A percentile compares a stretch with the other conserved stretches of the same genome.
Evolutionary conservation across 2,329 filamentous ascomycete genomes (phyloP).

Genomic region (Biscogniauxia mediterranea): DNA sequence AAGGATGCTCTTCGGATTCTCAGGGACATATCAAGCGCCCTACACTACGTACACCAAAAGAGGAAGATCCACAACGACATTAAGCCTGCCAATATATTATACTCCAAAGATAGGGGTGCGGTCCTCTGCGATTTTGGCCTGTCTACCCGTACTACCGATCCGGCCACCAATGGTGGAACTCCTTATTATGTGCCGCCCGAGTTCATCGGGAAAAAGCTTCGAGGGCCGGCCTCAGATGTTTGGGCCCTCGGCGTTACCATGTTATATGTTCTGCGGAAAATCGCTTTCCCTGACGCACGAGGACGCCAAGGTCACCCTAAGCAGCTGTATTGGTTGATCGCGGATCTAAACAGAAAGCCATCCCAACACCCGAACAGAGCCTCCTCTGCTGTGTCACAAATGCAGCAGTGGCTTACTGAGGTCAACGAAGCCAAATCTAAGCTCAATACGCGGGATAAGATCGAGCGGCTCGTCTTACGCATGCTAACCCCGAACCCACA

Average conservation of each 20-base stretch:
- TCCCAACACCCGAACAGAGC: conserved; percentile 21
- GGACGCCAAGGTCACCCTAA: conserved; percentile 46
- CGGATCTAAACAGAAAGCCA: conserved; percentile 48
- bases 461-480: conserved; percentile 51
- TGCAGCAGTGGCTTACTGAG: conserved; percentile 57
- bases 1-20: conserved; percentile 52
- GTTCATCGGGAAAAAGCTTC: conserved; percentile 54
- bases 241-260: conserved; percentile 61
- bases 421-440: conserved; percentile 47
- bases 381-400: conserved; percentile 45
- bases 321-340: conserved; percentile 58
- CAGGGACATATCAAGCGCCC: conserved; percentile 51
- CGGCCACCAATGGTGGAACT: conserved; percentile 53
- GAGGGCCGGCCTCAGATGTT: conserved; percentile 55
- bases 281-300: conserved; percentile 53
- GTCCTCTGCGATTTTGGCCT: conserved; percentile 62
- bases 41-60: conserved; percentile 55
- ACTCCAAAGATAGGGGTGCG: conserved; percentile 56
- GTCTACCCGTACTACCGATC: conserved; percentile 46
- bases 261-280: conserved; percentile 57
- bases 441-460: conserved; percentile 45
- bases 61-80: conserved; percentile 60
- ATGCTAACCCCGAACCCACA: conserved; percentile 53
- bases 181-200: conserved; percentile 63
- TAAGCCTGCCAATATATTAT: conserved; percentile 61